A percentile compares a stretch with the other conserved stretches of the same genome.
These are phyloP conservation scores for Penicillium concentricum DNA, from an alignment of 2,329 filamentous ascomycete genomes.

Conservation along the genomic window DNA sequence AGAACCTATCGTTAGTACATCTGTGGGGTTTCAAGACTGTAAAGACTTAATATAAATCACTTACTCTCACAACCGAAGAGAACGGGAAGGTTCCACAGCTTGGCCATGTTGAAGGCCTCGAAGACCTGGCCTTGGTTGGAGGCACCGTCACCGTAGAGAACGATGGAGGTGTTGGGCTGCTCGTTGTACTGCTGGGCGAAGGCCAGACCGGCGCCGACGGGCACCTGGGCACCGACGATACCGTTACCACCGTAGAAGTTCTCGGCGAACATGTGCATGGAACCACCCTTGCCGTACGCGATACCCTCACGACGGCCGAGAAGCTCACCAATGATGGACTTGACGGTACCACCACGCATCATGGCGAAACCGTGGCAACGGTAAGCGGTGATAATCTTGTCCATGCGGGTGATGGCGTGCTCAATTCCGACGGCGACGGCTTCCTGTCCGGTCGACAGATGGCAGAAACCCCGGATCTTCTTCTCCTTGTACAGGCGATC, in stretches of 20 bases:
- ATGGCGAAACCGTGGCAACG: slow-evolving; percentile 97
- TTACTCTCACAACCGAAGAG: slow-evolving; percentile 98
- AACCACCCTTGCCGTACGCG: slow-evolving; percentile 97
- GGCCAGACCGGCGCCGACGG: slow-evolving; percentile 91
- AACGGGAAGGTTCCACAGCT: slow-evolving; percentile 94
- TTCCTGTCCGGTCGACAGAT: slow-evolving; percentile 96
- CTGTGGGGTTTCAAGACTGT: no score
- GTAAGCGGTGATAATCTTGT: slow-evolving; percentile 97
- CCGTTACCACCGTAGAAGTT: slow-evolving; percentile 99
- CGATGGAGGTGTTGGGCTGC: slow-evolving; percentile 80
- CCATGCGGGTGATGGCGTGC: slow-evolving; percentile 84
- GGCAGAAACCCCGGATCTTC: slow-evolving; percentile 99
- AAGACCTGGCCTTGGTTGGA: slow-evolving; percentile 99
- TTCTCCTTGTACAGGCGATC: slow-evolving; percentile 99
- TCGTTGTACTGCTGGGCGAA: slow-evolving; percentile 95
- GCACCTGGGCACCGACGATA: slow-evolving; percentile 97
- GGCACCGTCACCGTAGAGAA: slow-evolving; percentile 96
- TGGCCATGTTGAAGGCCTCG: slow-evolving; percentile 99
- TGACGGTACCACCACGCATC: slow-evolving; percentile 89
- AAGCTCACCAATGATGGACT: slow-evolving; percentile 93
- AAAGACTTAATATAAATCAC: slow-evolving; percentile 38
- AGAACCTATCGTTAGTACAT: not conserved
- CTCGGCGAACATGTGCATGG: slow-evolving; percentile 99
- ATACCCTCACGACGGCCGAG: slow-evolving; percentile 95
- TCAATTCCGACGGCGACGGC: slow-evolving; percentile 96